A percentile compares a stretch with the other conserved stretches of the same genome.
Conservation (phyloP, 78 protist species). For the Polysphondylium violaceum region DNA sequence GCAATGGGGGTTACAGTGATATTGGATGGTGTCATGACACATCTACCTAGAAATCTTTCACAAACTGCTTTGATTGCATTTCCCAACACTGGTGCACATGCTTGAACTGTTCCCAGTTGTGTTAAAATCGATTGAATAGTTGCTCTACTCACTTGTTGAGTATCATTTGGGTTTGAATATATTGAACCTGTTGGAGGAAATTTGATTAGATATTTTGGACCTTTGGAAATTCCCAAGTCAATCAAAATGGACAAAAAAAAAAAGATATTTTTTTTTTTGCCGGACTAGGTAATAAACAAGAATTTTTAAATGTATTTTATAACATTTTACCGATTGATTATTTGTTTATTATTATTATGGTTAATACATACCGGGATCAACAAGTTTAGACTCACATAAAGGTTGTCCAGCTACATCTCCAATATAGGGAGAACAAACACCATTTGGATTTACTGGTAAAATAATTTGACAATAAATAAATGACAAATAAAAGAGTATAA, state of each 20-base stretch:
- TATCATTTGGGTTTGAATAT: not conserved
- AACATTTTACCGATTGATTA: too few species aligned
- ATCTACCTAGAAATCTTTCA: not conserved
- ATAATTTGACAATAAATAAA: too few species aligned
- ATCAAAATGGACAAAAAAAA: not conserved
- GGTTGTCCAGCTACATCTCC: constrained; percentile 16
- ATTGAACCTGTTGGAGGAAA: not conserved
- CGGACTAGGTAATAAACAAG: not conserved
- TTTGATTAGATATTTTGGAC: not conserved
- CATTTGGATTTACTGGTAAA: constrained; percentile 13
- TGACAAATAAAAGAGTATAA: too few species aligned
- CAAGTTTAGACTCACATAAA: not conserved
- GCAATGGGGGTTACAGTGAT: not conserved
- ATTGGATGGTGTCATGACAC: not conserved
- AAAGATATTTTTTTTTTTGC: not conserved
- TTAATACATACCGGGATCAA: not conserved
- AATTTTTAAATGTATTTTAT: not conserved
- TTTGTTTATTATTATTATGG: not conserved
- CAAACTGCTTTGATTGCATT: constrained; percentile 2
- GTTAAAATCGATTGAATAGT: not conserved
- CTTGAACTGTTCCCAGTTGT: not conserved
- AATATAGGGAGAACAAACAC: constrained; percentile 15
- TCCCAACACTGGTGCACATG: not conserved
- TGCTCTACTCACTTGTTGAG: not conserved
- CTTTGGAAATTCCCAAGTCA: not conserved